phyloP scores from a whole-genome alignment of 2,329 filamentous ascomycete genomes.

The Hymenoscyphus repandus region DNA sequence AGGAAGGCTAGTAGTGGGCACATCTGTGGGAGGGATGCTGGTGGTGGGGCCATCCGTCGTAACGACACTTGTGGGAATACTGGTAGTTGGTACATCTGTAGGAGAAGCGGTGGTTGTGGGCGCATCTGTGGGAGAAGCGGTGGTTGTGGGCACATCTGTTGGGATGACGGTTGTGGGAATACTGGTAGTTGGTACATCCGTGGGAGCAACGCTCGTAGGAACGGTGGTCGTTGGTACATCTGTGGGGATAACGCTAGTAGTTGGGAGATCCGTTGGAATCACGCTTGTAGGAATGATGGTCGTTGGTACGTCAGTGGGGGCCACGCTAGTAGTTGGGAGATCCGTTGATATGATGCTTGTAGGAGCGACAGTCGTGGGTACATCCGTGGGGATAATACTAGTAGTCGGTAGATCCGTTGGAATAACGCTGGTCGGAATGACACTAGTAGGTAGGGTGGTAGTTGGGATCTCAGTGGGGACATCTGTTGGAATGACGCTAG shows the following conservation, averaged over 20 bases:
- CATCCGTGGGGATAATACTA: neutral
- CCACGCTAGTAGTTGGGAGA: neutral
- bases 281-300: neutral
- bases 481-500: neutral
- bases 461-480: neutral
- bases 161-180: no score
- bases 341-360: neutral
- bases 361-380: neutral
- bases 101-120: neutral
- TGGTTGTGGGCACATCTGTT: neutral
- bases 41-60: no score
- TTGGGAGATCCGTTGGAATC: neutral
- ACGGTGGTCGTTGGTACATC: neutral
- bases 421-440: neutral
- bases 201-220: neutral
- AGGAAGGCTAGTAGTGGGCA: no score
- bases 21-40: no score
- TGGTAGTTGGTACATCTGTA: neutral
- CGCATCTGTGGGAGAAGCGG: neutral
- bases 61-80: no score
- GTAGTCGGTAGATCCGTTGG: neutral
- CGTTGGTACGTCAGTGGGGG: neutral
- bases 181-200: neutral
- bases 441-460: neutral
- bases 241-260: neutral